These are phyloP conservation scores for Harringtonia aguacate DNA, from an alignment of 2,329 filamentous ascomycete species.

Conservation along the genomic window DNA sequence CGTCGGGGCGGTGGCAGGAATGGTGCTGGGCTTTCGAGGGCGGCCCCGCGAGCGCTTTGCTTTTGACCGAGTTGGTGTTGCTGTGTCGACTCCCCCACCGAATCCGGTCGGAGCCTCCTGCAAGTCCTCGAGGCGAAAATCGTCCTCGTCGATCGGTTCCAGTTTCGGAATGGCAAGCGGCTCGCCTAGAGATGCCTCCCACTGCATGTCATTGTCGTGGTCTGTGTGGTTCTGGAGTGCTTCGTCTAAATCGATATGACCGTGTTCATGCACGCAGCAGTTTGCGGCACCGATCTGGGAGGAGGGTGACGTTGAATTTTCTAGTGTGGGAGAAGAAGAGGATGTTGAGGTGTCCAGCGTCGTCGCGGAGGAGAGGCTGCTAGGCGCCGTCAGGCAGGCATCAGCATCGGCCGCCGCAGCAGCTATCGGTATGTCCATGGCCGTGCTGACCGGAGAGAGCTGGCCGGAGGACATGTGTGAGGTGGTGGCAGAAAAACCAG, in stretches of 20 bases:
- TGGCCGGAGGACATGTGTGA: slow-evolving; percentile 28
- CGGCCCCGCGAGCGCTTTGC: slow-evolving; percentile 63
- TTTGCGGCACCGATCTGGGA: slow-evolving; percentile 33
- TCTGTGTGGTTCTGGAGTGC: slow-evolving; percentile 6
- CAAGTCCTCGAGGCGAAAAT: slow-evolving; percentile 41
- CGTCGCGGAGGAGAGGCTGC: slow-evolving; percentile 5
- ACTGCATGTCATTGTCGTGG: slow-evolving; percentile 30
- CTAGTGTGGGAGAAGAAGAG: slow-evolving; percentile 30
- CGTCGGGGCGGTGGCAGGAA: slow-evolving; percentile 37
- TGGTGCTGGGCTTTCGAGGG: slow-evolving; percentile 69
- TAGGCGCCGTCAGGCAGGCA: slow-evolving; percentile 14
- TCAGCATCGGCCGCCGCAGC: slow-evolving; percentile 10
- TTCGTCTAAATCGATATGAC: slow-evolving; percentile 8
- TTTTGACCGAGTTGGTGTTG: slow-evolving; percentile 20
- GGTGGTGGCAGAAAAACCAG: slow-evolving; percentile 16
- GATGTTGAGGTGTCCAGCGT: slow-evolving; percentile 18
- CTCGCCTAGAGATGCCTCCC: slow-evolving; percentile 37
- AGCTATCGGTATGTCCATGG: slow-evolving; percentile 26
- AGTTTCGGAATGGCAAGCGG: slow-evolving; percentile 40
- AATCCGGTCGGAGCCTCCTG: slow-evolving; percentile 31
- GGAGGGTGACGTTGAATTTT: slow-evolving; percentile 35
- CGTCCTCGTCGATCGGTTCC: slow-evolving; percentile 44
- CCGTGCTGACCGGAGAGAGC: slow-evolving; percentile 42
- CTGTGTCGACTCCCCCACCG: background rate
- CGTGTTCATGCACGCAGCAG: slow-evolving; percentile 26